Conservation (phyloP, 768 basidiomycete species). For the Boletus barrowsii region DNA sequence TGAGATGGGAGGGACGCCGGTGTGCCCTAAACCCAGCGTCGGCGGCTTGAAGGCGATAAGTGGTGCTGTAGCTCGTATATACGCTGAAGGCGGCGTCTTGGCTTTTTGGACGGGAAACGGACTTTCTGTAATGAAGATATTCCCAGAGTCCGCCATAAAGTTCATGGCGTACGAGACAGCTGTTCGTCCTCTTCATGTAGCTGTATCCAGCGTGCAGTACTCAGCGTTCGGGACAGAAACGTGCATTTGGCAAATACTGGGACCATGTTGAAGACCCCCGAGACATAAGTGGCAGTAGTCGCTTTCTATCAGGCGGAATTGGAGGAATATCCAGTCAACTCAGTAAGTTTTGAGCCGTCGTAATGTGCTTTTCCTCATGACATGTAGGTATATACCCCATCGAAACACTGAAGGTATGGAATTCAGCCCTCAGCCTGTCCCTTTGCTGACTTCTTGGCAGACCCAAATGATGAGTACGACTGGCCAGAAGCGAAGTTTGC, state of each 20-base stretch:
- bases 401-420: conserved; percentile 84
- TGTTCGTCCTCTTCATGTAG: conserved; percentile 45
- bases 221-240: conserved; percentile 62
- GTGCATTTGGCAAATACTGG: conserved; percentile 86
- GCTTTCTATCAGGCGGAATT: conserved; percentile 93
- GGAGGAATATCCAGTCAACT: conserved; percentile 94
- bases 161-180: conserved; percentile 94
- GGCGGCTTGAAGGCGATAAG: conserved; percentile 62
- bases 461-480: conserved; percentile 97
- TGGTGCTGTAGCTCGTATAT: conserved; percentile 76
- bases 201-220: conserved; percentile 11
- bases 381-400: conserved; percentile 87
- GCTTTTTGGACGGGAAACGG: conserved; percentile 99
- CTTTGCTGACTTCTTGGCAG: conserved; percentile 29
- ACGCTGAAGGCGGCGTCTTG: conserved; percentile 81
- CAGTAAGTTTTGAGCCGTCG: conserved; percentile 46
- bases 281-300: conserved; percentile 86
- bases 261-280: conserved; percentile 87
- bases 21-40: conserved; percentile 43
- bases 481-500: conserved; percentile 55
- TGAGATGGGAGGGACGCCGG: conserved; percentile 57
- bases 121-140: conserved; percentile 91
- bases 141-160: conserved; percentile 98
- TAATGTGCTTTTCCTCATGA: conserved; percentile 15
- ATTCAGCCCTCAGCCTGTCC: background rate